Base-by-base conservation (phyloP, 352 stramenopile genomes). In the Phytophthora megakarya region DNA sequence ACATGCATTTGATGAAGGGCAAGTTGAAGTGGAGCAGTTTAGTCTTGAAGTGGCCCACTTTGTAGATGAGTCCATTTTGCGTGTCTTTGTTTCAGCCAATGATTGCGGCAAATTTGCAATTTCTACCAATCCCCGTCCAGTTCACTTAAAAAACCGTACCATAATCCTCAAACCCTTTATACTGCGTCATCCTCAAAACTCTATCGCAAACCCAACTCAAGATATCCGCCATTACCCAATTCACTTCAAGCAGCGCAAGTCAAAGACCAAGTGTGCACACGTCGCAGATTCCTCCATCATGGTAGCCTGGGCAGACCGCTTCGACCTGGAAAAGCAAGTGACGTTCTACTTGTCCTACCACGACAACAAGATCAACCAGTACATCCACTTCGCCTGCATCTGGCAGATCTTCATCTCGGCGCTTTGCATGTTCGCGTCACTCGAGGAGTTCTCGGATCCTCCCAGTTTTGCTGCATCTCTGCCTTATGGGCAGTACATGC, bases 331-430 rank as follows among this genome's bases (percentile, higher is more conserved):
- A 67, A 90, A 92, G 63, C 85, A 93, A 56, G 65, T 95, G 40
- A 76, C 72, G 21, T 95, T 95, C 75, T 95, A 95, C 70, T 65
- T 90, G 32, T 90, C 81, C 22, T 96, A 96, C 76, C 88, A 96
- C 66, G 67, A 85, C 75, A 82, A 96, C 70, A 75, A 73, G 53
- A 66, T 86, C 52, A 96, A 96, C 73, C 75, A 91, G 75, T 71
- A 25, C 46, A 90, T 96, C 60, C 88, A 96, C 69, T 80, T 96
- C 30, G 44, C 71, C 21, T 96, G 83, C 70, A 92, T 96, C 67
- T 94, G 84, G 81, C 87, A 84, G 53, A 93, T 96, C 57, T 78
- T 96, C 49, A 76, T 90, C 65, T 88, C 88, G 35, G 81, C 73
- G 45, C 66, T 93, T 45, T 86, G 81, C 23, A 70, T 95, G 44